A percentile compares a stretch with the other conserved stretches of the same genome.
Evolutionary conservation across 169 alveolate species (phyloP).

Genomic region (Amoebophrya sp.): DNA sequence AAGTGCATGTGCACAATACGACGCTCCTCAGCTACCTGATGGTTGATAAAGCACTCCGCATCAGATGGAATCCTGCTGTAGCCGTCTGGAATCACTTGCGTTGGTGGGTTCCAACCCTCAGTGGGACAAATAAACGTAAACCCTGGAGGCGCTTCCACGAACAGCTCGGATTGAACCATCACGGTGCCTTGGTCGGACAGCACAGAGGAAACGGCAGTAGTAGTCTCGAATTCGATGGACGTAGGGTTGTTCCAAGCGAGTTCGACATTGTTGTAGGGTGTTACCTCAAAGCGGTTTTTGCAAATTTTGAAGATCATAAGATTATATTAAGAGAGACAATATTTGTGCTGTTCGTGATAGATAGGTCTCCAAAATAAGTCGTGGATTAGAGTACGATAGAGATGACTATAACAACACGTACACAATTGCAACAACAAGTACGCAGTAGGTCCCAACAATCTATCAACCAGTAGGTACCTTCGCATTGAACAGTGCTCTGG

Average conservation of each 20-base stretch:
- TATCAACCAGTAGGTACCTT: no score
- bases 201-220: conserved; percentile 1
- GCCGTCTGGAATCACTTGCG: conserved; percentile 21
- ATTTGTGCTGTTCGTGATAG: no score
- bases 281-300: no score
- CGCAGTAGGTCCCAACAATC: no score
- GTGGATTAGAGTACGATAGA: no score
- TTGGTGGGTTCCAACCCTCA: conserved; percentile 3
- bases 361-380: no score
- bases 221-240: conserved; percentile 25
- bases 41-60: conserved; percentile 18
- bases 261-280: conserved; percentile 34
- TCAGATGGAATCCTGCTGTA: background rate
- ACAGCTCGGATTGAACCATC: conserved; percentile 27
- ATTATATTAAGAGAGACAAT: no score
- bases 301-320: no score
- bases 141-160: conserved; percentile 33
- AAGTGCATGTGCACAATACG: background rate
- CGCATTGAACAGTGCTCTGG: conserved; percentile 15
- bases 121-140: conserved; percentile 35
- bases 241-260: conserved; percentile 36
- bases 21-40: conserved; percentile 17
- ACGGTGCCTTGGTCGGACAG: conserved; percentile 27
- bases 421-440: no score
- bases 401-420: no score